Percentiles rank a stretch among this genome's conserved stretches.
Conservation (phyloP, 1,139 yeast species). For the Hanseniaspora uvarum region DNA sequence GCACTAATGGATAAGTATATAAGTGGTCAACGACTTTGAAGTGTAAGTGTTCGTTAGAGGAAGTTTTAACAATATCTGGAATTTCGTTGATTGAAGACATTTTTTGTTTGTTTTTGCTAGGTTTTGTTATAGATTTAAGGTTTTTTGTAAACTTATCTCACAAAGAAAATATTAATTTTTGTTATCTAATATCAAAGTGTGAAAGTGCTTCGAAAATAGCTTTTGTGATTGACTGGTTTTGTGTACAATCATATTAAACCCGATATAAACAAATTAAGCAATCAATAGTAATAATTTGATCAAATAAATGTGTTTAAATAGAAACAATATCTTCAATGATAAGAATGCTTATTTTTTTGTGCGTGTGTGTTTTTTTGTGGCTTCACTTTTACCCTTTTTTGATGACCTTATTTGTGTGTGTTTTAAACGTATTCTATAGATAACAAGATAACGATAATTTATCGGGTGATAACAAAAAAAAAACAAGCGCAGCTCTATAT, state of each 20-base stretch:
- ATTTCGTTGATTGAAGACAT: slow-evolving; percentile 15
- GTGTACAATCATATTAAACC: background rate
- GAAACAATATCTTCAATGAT: too few relatives aligned
- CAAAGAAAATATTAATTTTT: background rate
- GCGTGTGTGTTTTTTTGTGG: background rate
- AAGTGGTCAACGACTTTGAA: slow-evolving; percentile 31
- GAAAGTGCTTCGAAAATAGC: background rate
- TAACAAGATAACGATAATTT: too few relatives aligned
- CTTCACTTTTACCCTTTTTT: background rate
- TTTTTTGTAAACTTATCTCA: background rate
- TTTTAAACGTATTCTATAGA: too few relatives aligned
- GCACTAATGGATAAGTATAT: slow-evolving; percentile 35
- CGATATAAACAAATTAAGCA: too few relatives aligned
- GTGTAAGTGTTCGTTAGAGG: slow-evolving; percentile 16
- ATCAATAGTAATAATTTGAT: too few relatives aligned
- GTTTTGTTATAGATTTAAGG: background rate
- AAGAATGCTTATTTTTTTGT: too few relatives aligned
- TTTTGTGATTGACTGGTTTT: background rate
- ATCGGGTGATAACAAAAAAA: too few relatives aligned
- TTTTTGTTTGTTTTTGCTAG: background rate
- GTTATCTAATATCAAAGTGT: slow-evolving; percentile 10
- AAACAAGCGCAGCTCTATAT: too few relatives aligned
- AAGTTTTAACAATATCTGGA: slow-evolving; percentile 17
- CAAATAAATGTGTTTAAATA: background rate
- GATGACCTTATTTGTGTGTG: background rate